Base-by-base conservation (phyloP, 768 basidiomycete species). In the Tylopilus plumbeoviolaceoides region DNA sequence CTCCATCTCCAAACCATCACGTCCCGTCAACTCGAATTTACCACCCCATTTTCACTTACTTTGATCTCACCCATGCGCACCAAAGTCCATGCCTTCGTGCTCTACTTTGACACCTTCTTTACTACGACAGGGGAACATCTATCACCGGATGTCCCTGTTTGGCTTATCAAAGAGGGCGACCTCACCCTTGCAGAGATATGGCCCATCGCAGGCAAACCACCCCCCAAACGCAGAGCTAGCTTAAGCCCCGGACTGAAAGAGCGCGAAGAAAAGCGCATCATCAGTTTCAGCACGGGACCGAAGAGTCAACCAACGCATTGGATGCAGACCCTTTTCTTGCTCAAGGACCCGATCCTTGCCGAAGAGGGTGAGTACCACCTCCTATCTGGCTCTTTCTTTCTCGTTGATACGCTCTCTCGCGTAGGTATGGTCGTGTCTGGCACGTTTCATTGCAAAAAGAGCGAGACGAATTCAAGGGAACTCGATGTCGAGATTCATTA, bases 61-160 rank as follows among this genome's bases (percentile, higher is more conserved):
- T 82, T 85, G 5, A 84, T 79, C 1, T 74, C 78, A 2, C 72
- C 75, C 11, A 79, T 79, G 56, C 78, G 82, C 31, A 80, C 78
- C 5, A 87, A 87, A 64, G 76, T 89, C 40, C 83, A 83, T 64
- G 78, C 89, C 7, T 84, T 98, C 72, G 77, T 97, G 23, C 82
- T 94, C 17, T 95, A 95, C 73, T 98, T 98, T 63, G 95, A 98
- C 71, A 87, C 89, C 0, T 98, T 94, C 77, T 98, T 98, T 77
- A 83, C 83, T 1, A 68, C 74, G 56, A 40, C 75, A 69, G 27
- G 86, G 80, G 73, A 73, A 40, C 79, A 80, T 1, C 71, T 86
- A 7, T 68, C 83, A 0, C 73, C 79, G 0, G 72, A 73, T 31
- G 78, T 78, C 0, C 63, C 78, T 20, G 86, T 83, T 9, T 77